Evolutionary conservation across 768 basidiomycete species (phyloP).

Genomic region (Amanita fuliginea): DNA sequence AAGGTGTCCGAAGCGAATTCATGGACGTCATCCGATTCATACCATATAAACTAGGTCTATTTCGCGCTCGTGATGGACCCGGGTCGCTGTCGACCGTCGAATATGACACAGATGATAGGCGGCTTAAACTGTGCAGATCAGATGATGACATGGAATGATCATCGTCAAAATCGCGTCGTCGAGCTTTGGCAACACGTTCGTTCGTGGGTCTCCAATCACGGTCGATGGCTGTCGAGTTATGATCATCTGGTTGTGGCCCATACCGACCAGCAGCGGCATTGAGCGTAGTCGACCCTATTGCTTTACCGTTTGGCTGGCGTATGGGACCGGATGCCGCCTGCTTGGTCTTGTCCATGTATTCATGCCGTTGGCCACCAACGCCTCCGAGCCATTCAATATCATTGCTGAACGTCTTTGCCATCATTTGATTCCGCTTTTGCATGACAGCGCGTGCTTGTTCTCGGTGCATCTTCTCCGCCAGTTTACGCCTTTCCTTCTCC

Average conservation of each 20-base stretch:
- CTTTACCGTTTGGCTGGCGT: slow-evolving; percentile 36
- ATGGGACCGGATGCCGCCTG: slow-evolving; percentile 51
- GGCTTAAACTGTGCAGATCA: slow-evolving; percentile 66
- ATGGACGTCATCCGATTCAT: slow-evolving; percentile 70
- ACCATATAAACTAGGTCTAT: slow-evolving; percentile 49
- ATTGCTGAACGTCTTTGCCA: slow-evolving; percentile 42
- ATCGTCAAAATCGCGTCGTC: slow-evolving; percentile 78
- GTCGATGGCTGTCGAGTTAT: slow-evolving; percentile 13
- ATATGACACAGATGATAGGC: slow-evolving; percentile 71
- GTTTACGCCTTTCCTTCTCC: slow-evolving; percentile 72
- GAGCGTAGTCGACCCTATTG: slow-evolving; percentile 35
- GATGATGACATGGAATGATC: slow-evolving; percentile 89
- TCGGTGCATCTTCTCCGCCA: slow-evolving; percentile 61
- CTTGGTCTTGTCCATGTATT: slow-evolving; percentile 39
- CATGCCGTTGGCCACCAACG: slow-evolving; percentile 31
- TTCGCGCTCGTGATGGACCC: slow-evolving; percentile 58
- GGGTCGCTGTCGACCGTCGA: slow-evolving; percentile 83
- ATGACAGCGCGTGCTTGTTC: slow-evolving; percentile 91
- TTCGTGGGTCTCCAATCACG: slow-evolving; percentile 42
- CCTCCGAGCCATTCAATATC: slow-evolving; percentile 57
- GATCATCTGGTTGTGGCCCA: slow-evolving; percentile 19
- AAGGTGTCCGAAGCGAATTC: slow-evolving; percentile 64
- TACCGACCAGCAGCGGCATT: slow-evolving; percentile 56
- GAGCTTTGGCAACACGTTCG: slow-evolving; percentile 64
- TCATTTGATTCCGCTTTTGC: slow-evolving; percentile 74